Percentiles rank a stretch among this genome's conserved stretches.
phyloP scores from a whole-genome alignment of 2,329 filamentous ascomycete genomes.

The Penicillium sp. region DNA sequence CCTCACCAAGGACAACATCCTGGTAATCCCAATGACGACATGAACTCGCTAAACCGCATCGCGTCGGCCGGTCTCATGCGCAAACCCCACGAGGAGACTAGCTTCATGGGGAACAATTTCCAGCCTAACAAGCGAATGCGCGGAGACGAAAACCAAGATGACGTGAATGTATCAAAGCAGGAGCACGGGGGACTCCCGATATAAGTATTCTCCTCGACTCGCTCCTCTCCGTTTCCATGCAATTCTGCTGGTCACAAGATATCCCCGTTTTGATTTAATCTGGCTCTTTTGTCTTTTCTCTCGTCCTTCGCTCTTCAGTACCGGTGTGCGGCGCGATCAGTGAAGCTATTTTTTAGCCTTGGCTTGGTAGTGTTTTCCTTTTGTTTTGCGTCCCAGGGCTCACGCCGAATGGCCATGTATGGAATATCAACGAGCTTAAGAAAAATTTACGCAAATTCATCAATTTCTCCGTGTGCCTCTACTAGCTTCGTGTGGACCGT shows the following conservation, averaged over 20 bases:
- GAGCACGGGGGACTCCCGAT: background rate
- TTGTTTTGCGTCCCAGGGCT: background rate
- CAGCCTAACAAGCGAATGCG: conserved; percentile 35
- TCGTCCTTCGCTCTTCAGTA: conserved; percentile 9
- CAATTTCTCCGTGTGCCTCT: background rate
- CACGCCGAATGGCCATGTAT: background rate
- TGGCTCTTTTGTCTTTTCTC: background rate
- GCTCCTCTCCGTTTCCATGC: background rate
- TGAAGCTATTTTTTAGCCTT: conserved; percentile 10
- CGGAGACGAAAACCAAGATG: conserved; percentile 33
- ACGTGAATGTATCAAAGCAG: conserved; percentile 14
- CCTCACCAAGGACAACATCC: conserved; percentile 35
- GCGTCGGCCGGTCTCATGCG: conserved; percentile 50
- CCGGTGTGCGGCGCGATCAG: conserved; percentile 24
- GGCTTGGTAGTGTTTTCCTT: conserved; percentile 17
- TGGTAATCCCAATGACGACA: conserved; percentile 38
- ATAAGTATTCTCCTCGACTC: background rate
- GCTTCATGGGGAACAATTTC: conserved; percentile 39
- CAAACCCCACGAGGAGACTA: conserved; percentile 45
- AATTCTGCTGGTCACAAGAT: background rate
- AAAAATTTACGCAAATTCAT: background rate
- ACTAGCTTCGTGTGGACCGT: background rate
- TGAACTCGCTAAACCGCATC: conserved; percentile 49
- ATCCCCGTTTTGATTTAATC: background rate
- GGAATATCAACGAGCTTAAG: background rate